phyloP scores from a whole-genome alignment of 2,329 filamentous ascomycete species.

The Exophiala mesophila region DNA sequence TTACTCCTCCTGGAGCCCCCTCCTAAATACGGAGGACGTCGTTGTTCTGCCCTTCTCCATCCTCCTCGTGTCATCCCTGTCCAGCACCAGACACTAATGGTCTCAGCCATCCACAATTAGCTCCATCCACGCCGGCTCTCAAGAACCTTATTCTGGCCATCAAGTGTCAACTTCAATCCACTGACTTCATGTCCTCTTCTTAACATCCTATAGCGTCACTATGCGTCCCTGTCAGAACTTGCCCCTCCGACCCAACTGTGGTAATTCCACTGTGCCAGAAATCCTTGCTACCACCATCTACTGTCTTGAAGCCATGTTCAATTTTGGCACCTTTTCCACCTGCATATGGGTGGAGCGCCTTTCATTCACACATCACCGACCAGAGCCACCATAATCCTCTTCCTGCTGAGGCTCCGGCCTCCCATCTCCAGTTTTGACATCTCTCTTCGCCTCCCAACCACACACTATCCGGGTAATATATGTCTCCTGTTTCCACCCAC shows the following conservation, averaged over 20 bases:
- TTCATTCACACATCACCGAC: no score
- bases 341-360: neutral
- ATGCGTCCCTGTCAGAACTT: neutral
- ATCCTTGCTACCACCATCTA: no score
- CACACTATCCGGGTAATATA: neutral
- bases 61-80: no score
- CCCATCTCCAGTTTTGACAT: neutral
- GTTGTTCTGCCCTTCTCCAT: neutral
- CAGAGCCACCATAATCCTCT: neutral
- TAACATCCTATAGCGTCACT: no score
- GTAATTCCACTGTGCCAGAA: no score
- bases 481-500: neutral
- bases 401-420: neutral
- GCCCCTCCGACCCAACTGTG: neutral
- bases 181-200: neutral
- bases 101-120: no score
- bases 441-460: neutral
- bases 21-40: neutral
- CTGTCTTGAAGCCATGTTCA: neutral
- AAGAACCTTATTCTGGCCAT: neutral
- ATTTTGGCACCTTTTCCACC: neutral
- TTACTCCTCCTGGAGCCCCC: no score
- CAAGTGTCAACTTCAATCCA: neutral
- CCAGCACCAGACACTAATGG: no score
- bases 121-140: neutral